These are phyloP conservation scores for Pestalotiopsis sp. DNA, from an alignment of 2,329 filamentous ascomycete species.

Conservation along the genomic window DNA sequence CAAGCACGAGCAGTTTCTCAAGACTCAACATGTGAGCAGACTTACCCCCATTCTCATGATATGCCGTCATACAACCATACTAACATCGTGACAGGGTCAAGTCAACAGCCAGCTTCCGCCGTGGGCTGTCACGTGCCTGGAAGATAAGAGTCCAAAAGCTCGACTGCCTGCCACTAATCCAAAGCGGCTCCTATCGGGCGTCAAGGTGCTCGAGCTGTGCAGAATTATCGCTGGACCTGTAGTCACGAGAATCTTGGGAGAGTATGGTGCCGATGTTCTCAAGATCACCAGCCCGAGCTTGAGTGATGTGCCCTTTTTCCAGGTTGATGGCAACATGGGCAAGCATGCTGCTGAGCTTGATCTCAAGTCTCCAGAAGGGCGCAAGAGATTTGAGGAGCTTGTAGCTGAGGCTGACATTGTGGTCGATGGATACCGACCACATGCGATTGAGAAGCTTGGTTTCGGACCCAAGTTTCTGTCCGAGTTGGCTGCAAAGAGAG, in stretches of 20 bases:
- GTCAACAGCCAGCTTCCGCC: slow-evolving; percentile 38
- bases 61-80: neutral
- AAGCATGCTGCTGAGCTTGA: slow-evolving; percentile 69
- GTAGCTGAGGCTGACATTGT: slow-evolving; percentile 66
- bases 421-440: slow-evolving; percentile 70
- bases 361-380: slow-evolving; percentile 56
- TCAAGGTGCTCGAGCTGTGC: slow-evolving; percentile 75
- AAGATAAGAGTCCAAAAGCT: slow-evolving; percentile 49
- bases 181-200: slow-evolving; percentile 47
- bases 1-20: slow-evolving; percentile 61
- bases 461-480: slow-evolving; percentile 60
- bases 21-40: slow-evolving; percentile 50
- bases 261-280: slow-evolving; percentile 74
- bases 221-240: slow-evolving; percentile 77
- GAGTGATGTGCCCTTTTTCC: slow-evolving; percentile 71
- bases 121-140: slow-evolving; percentile 53
- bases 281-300: slow-evolving; percentile 70
- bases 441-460: slow-evolving; percentile 64
- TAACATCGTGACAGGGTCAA: slow-evolving; percentile 34
- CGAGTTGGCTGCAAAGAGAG: slow-evolving; percentile 53
- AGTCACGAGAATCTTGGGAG: slow-evolving; percentile 69
- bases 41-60: neutral
- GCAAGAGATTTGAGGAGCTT: slow-evolving; percentile 59
- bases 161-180: slow-evolving; percentile 35
- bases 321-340: slow-evolving; percentile 72